A percentile compares a stretch with the other conserved stretches of the same genome.
phyloP scores from a whole-genome alignment of 768 basidiomycete species.

The Lepiota brunneoincarnata region DNA sequence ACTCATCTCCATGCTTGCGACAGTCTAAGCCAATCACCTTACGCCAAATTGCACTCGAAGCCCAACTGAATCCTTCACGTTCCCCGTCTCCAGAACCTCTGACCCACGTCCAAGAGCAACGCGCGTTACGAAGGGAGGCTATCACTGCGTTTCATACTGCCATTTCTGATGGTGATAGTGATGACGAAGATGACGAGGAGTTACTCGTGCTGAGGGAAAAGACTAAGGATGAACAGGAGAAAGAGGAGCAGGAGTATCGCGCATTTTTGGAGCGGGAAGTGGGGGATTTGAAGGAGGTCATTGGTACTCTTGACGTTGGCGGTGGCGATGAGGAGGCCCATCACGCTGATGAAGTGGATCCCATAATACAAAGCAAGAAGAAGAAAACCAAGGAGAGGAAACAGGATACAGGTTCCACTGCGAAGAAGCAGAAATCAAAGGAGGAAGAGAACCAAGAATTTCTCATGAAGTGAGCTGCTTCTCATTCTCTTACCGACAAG shows the following conservation, averaged over 20 bases:
- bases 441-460: slow-evolving; percentile 82
- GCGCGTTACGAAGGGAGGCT: slow-evolving; percentile 71
- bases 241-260: slow-evolving; percentile 85
- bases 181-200: slow-evolving; percentile 56
- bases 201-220: slow-evolving; percentile 74
- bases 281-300: slow-evolving; percentile 68
- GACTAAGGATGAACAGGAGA: slow-evolving; percentile 71
- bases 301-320: slow-evolving; percentile 50
- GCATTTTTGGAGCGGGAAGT: slow-evolving; percentile 80
- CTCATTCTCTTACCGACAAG: background rate
- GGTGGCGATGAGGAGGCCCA: slow-evolving; percentile 21
- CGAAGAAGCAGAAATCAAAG: slow-evolving; percentile 35
- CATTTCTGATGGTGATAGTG: slow-evolving; percentile 31
- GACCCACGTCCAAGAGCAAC: slow-evolving; percentile 83
- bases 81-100: slow-evolving; percentile 46
- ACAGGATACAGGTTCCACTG: slow-evolving; percentile 26
- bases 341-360: slow-evolving; percentile 18
- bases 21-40: slow-evolving; percentile 74
- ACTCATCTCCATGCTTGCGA: background rate
- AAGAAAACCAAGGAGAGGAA: slow-evolving; percentile 49
- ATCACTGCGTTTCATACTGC: slow-evolving; percentile 75
- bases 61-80: slow-evolving; percentile 53
- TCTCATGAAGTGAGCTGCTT: slow-evolving; percentile 71
- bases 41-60: slow-evolving; percentile 68
- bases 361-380: slow-evolving; percentile 26